Evolutionary conservation across 352 stramenopile species (phyloP), one percentile per base, ranked within the genome.

Genomic region (Phytophthora palmivora): DNA sequence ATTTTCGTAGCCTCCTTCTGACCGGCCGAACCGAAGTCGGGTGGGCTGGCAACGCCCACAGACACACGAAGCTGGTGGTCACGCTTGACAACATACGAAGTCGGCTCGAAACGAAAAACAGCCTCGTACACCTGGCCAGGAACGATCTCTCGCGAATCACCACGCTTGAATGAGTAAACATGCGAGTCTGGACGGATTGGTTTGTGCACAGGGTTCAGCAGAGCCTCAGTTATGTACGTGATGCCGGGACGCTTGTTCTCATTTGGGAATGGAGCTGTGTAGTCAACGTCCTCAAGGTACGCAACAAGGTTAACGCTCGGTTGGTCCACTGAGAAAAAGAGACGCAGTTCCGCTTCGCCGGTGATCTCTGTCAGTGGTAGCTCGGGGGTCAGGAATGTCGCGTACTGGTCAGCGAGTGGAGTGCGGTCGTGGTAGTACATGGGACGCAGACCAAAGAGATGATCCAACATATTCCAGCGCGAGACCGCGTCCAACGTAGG

Each of bases 301-400:
- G 83, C 86, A 14, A 91, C 75, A 12, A 94, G 70, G 59, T 87
- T 90, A 22, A 92, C 70, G 34, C 72, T 59, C 6, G 79, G 74
- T 42, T 78, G 70, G 48, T 94, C 72, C 10, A 91, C 83, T 21
- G 86, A 92, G 71, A 94, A 92, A 72, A 89, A 94, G 26, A 92
- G 63, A 26, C 84, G 83, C 49, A 94, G 60, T 52, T 88, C 80
- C 9, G 82, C 73, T 59, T 91, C 80, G 21, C 86, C 86, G 2
- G 86, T 92, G 67, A 92, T 74, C 58, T 94, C 86, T 0, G 45
- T 83, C 4, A 92, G 56, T 15, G 79, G 58, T 28, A 88, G 53
- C 50, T 85, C 65, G 0, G 76, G 70, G 18, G 86, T 91, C 41
- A 87, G 34, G 58, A 94, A 94, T 21, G 81, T 87, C 43, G 69